A percentile compares a stretch with the other conserved stretches of the same genome.
These are phyloP conservation scores for Ceriops tagal DNA, from an alignment of 345 rosid species.

Conservation along the genomic window DNA sequence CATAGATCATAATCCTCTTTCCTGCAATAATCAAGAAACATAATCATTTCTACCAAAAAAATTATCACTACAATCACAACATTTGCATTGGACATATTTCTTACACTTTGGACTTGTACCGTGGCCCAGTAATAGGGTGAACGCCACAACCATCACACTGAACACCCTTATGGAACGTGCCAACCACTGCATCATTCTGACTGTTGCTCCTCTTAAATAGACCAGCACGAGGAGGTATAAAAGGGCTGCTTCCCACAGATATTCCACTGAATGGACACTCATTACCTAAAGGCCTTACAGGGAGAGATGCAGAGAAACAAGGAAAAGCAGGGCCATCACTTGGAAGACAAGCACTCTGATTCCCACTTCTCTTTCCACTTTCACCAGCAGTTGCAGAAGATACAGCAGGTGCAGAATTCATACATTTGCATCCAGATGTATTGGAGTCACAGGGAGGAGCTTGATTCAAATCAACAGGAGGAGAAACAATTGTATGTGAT, in stretches of 20 bases:
- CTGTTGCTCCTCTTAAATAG: conserved; percentile 29
- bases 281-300: neutral
- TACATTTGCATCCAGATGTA: conserved; percentile 11
- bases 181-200: conserved; percentile 30
- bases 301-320: neutral
- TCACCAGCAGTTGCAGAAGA: conserved; percentile 1
- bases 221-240: neutral
- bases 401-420: neutral
- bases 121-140: conserved; percentile 82
- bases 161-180: conserved; percentile 74
- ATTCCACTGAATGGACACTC: conserved; percentile 63
- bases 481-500: conserved; percentile 6
- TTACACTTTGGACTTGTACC: conserved; percentile 93
- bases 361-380: conserved; percentile 27
- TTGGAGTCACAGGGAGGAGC: conserved; percentile 24
- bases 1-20: conserved; percentile 87
- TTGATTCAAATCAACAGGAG: conserved; percentile 40
- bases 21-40: conserved; percentile 37
- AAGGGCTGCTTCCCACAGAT: conserved; percentile 25
- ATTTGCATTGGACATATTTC: conserved; percentile 12
- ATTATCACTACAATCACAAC: neutral
- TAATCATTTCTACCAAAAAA: neutral
- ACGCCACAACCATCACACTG: conserved; percentile 90
- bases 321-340: conserved; percentile 15
- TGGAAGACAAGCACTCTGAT: conserved; percentile 4